Evolutionary conservation across 352 stramenopile species (phyloP), one percentile per base, ranked within the genome.

Genomic region (Phytophthora palmivora): DNA sequence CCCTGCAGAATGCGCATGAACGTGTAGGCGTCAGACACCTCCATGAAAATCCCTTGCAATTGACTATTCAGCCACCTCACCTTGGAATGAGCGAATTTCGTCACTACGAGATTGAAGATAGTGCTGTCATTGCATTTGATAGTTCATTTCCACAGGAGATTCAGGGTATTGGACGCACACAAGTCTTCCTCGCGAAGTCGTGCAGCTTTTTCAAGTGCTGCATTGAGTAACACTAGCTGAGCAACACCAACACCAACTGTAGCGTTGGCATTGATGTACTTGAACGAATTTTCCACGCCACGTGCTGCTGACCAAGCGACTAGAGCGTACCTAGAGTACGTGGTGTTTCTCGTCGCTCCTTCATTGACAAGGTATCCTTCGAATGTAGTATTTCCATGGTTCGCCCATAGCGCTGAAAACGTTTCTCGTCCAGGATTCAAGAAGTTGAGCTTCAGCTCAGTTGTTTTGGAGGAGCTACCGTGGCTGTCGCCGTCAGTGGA

Each of bases 361-460:
- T 55, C 51, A 22, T 68, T 61, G 9, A 41, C 64, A 3, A 33
- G 19, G 10, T 47, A 57, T 6, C 43, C 55, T 18, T 61, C 37
- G 12, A 55, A 58, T 11, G 30, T 24, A 15, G 41, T 58, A 22
- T 39, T 50, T 7, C 46, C 24, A 14, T 55, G 19, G 2, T 11
- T 18, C 15, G 34, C 39, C 48, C 53, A 74, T 3, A 74, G 8
- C 21, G 58, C 16, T n/a, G n/a, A n/a, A n/a, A n/a, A n/a, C n/a
- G n/a, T n/a, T n/a, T n/a, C n/a, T n/a, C n/a, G n/a, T n/a, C 0
- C 16, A 28, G 57, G 63, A 19, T 72, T 67, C 9, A 70, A 21
- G 5, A 67, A 54, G 8, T 39, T 41, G 4, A 53, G 26, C 9
- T 15, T 45, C 0, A 49, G 2, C 1, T 55, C 16, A 9, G 11